Evolutionary conservation across 305 asterid species (phyloP), one percentile per base, ranked within the genome.

Genomic region (Fraxinus greggii): DNA sequence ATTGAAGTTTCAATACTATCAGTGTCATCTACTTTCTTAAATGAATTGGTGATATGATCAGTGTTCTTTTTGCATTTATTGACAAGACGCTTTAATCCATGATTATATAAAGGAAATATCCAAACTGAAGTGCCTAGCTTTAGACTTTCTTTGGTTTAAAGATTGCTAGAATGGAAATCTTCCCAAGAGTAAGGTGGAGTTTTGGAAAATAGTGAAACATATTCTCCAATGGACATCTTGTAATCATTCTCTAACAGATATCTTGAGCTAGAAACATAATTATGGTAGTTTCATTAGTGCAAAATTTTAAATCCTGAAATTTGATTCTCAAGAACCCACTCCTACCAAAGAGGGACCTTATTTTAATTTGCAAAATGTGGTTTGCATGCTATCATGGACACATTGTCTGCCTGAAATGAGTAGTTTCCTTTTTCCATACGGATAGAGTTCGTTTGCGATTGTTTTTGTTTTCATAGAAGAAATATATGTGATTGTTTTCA

Each of bases 341-440:
- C 35, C 23, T 69, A 33, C 45, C 45, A 32, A 32, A 17, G 10
- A 67, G 19, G 36, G 42, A n/a, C 42, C 42, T n/a, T 33, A 17
- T 6, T 72, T 17, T 32, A 72, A 31, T 72, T 32, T 32, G 1
- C 17, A 32, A 72, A 72, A 72, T 33, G 32, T 72, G 76, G 45
- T 72, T 29, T 72, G 76, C 76, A 72, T 72, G 15, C 42, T 33
- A 32, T 72, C 48, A 31, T n/a, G 26, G 45, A 72, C 21, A 72
- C 21, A 59, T 51, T 6, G 59, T 72, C 19, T 81, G 77, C 78
- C 76, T 12, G n/a, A 7, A 78, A 63, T 33, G 3, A n/a, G 23
- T 59, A 48, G 72, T 79, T 77, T 74, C 42, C 56, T 83, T 72
- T 72, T 72, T 72, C 42, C 80, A 23, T 51, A 78, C 33, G 8